Conservation (phyloP, 208 protist genomes). For the Crithidia brevicula region DNA sequence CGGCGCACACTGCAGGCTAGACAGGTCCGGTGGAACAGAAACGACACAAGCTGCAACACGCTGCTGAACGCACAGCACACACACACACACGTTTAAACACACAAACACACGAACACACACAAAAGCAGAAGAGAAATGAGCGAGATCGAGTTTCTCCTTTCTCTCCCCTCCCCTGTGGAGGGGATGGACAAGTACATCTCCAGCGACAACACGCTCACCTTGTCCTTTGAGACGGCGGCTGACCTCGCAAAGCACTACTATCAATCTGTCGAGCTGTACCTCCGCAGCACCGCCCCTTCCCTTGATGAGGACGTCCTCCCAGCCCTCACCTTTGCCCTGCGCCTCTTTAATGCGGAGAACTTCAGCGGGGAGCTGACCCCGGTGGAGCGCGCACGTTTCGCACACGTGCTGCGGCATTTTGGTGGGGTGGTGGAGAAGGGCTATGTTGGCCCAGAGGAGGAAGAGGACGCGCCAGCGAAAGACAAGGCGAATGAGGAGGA, state of each 20-base stretch:
- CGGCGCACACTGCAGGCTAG: too few species aligned
- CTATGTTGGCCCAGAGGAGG: slow-evolving; percentile 4
- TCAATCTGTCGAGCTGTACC: slow-evolving; percentile 45
- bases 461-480: slow-evolving; percentile 2
- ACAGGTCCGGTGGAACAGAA: too few species aligned
- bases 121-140: not conserved
- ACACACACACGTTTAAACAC: not conserved
- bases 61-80: not conserved
- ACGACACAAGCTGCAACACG: not conserved
- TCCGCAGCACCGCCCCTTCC: slow-evolving; percentile 18
- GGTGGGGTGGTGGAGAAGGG: slow-evolving; percentile 25
- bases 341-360: slow-evolving; percentile 89
- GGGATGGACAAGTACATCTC: slow-evolving; percentile 34
- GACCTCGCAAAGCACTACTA: slow-evolving; percentile 46
- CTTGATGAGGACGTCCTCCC: slow-evolving; percentile 53
- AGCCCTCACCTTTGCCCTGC: slow-evolving; percentile 74
- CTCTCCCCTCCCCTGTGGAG: slow-evolving; percentile 52
- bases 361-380: slow-evolving; percentile 79
- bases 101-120: not conserved
- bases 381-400: slow-evolving; percentile 50
- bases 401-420: slow-evolving; percentile 51
- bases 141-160: slow-evolving; percentile 52
- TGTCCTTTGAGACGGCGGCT: slow-evolving; percentile 56
- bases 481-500: slow-evolving; percentile 9
- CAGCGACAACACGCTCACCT: slow-evolving; percentile 32